Evolutionary conservation across 139 green algal species (phyloP), one percentile per base, ranked within the genome.

Genomic region (Astrephomene gubernaculifera): DNA sequence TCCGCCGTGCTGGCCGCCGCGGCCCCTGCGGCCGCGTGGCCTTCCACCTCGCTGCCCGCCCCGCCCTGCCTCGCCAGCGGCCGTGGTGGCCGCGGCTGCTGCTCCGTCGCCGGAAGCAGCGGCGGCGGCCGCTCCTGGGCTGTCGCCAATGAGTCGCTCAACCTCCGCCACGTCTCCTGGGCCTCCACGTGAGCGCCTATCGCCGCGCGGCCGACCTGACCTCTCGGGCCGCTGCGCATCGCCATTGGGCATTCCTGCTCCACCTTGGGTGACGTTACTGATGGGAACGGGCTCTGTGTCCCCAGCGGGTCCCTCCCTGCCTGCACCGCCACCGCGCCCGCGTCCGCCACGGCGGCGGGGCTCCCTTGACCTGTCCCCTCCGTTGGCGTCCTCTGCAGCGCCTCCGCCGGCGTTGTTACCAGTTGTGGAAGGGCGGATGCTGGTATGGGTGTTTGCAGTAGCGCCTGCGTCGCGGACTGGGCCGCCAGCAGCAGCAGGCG

Each of bases 391-490:
- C 29, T 12, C 27, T 12, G 29, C 10, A 38, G 57, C 17, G 22
- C 2, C 29, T 27, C 44, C 71, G 36, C n/a, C 53, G 19, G n/a
- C 43, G 61, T 21, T 33, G 78, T 64, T 53, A 53, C n/a, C 78
- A 84, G 35, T 43, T 49, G 63, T 63, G 78, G 61, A n/a, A 64
- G 57, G n/a, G 60, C 75, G 60, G 12, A 39, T 29, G 43, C n/a
- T 39, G 61, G 78, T 7, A 84, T 64, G 31, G 78, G 63, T 21
- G 22, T 33, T 63, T 4, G 7, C 60, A 84, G 63, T 22, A 84
- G 63, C 43, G 78, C 78, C 78, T 19, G 43, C 10, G 63, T 84
- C 43, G 45, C 78, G 78, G 25, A 29, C 78, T 65, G 61, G 78
- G 52, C 63, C 29, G 60, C 76, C 76, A 17, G 29, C 63, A 84